phyloP scores from a whole-genome alignment of 148 eudicot genomes.

The Agrostemma githago region DNA sequence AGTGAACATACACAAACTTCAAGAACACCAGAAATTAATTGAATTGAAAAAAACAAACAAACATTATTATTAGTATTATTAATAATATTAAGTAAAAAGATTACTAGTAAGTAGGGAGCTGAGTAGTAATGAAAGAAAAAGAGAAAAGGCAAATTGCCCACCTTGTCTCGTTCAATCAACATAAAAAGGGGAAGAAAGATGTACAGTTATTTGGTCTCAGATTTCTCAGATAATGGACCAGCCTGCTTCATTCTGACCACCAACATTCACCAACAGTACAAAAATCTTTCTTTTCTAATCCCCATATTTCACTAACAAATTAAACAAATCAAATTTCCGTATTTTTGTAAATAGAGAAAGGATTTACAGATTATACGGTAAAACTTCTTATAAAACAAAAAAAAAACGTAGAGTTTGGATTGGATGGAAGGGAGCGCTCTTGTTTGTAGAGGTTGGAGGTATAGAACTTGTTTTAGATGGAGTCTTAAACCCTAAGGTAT shows the following conservation, averaged over 20 bases:
- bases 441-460: too few relatives aligned
- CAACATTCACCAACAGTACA: constrained; percentile 8
- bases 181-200: constrained; percentile 20
- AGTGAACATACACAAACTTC: constrained; percentile 51
- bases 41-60: constrained; percentile 17
- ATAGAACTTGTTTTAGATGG: too few relatives aligned
- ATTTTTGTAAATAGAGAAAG: too few relatives aligned
- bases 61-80: not conserved
- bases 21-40: constrained; percentile 25
- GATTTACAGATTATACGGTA: too few relatives aligned
- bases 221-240: constrained; percentile 23
- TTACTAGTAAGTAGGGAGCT: not conserved
- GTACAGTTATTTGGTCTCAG: constrained; percentile 17
- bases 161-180: constrained; percentile 73
- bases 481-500: constrained; percentile 28
- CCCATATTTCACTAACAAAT: constrained; percentile 23
- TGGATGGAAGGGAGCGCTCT: too few relatives aligned
- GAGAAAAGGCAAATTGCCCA: constrained; percentile 47
- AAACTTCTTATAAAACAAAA: too few relatives aligned
- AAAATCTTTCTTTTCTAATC: constrained; percentile 36
- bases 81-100: not conserved
- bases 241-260: constrained; percentile 16
- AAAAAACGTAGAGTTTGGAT: too few relatives aligned
- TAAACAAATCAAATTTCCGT: too few relatives aligned
- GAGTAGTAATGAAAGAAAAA: constrained; percentile 20